A percentile compares a stretch with the other conserved stretches of the same genome.
These are phyloP conservation scores for Beauveria brongniartii DNA, from an alignment of 2,329 filamentous ascomycete species.

Conservation along the genomic window DNA sequence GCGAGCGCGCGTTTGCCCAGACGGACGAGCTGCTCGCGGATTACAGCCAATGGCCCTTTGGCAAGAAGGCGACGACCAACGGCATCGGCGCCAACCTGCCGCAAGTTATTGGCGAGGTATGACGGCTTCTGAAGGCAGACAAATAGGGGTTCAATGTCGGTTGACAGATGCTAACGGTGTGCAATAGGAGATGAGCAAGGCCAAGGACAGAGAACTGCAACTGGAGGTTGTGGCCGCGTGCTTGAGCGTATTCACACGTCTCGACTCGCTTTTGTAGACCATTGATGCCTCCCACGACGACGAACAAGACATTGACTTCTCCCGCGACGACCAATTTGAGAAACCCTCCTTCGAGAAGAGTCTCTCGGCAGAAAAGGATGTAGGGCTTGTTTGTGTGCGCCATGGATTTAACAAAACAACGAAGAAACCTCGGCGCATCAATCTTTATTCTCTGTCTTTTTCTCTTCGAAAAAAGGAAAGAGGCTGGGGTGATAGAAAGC, in stretches of 20 bases:
- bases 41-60: constrained; percentile 97
- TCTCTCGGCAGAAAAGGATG: neutral
- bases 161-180: constrained; percentile 14
- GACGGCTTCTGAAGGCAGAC: constrained; percentile 14
- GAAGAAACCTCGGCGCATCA: too few species aligned
- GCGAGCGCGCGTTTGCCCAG: constrained; percentile 91
- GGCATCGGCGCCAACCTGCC: constrained; percentile 90
- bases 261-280: constrained; percentile 85
- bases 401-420: neutral
- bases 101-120: constrained; percentile 69
- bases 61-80: constrained; percentile 66
- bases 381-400: neutral
- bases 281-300: constrained; percentile 3
- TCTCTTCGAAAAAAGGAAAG: neutral
- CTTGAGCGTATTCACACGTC: constrained; percentile 91
- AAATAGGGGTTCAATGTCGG: neutral
- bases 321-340: neutral
- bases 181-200: constrained; percentile 64
- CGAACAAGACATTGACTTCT: neutral
- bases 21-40: constrained; percentile 93
- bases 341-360: neutral
- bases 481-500: neutral
- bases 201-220: constrained; percentile 91
- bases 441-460: neutral
- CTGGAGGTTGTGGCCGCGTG: constrained; percentile 96